Base-by-base conservation (phyloP, 108 stramenopile species). In the Fistulifera pelliculosa region DNA sequence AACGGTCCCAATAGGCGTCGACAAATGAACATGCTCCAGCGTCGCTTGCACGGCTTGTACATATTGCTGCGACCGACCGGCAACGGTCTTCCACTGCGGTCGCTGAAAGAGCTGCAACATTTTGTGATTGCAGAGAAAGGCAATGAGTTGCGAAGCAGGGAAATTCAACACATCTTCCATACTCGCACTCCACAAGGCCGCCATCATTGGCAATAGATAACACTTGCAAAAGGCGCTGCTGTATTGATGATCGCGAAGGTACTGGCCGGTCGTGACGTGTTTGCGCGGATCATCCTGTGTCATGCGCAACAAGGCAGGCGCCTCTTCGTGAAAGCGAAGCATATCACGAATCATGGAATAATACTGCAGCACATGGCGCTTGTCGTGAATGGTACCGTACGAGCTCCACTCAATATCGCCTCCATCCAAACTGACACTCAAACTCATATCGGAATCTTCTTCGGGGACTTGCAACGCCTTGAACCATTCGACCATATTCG, bases 131-230 rank as follows among this genome's bases (percentile, higher is more conserved):
- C 81, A 85, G 62, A 96, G 60, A 61, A 98, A 98, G 21, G 73
- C 74, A 60, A 94, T 75, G 51, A 98, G 65, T 39, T 87, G 79
- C 7, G 39, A 52, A 11, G 91, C 87, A 1, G 96, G 94, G 62
- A 93, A 92, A 12, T 66, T 40, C 61, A 90, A 48, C 7, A 96
- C 93, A 54, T 95, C 90, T 15, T 76, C 81, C 48, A 85, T 68
- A 17, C 79, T 72, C 2, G 87, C 81, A 31, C 69, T 73, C 96
- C 98, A 97, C 16, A 97, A 47, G 4, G 96, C 95, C 18, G 94
- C 96, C 73, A 88, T 88, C 93, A 97, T 96, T 44, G 98, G 96
- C 6, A 96, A 53, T 39, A 97, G 64, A 70, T 96, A 99, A 43
- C 76, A 76, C 19, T 66, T 65, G 8, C 77, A 69, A 64, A 98